A percentile compares a stretch with the other conserved stretches of the same genome.
phyloP scores from a whole-genome alignment of 495 filamentous ascomycete genomes.

The Terfezia boudieri region DNA sequence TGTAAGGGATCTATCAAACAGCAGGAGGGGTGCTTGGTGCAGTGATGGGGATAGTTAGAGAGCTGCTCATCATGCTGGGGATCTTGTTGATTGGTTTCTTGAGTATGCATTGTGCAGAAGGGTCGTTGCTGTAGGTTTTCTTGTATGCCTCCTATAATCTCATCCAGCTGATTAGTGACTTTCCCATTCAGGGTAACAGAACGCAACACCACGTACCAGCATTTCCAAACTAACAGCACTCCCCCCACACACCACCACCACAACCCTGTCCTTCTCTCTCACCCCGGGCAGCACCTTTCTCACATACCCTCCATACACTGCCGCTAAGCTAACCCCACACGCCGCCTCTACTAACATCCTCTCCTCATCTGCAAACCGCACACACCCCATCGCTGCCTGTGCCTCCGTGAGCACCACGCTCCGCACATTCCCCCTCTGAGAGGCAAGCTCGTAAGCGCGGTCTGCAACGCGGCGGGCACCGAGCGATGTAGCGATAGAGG shows the following conservation, averaged over 20 bases:
- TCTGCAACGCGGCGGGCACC: conserved; percentile 53
- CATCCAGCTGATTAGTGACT: too few species aligned
- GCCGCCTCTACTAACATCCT: conserved; percentile 57
- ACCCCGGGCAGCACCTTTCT: conserved; percentile 36
- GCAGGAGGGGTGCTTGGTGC: too few species aligned
- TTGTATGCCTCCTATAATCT: too few species aligned
- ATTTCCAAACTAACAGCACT: neutral
- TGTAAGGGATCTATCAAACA: too few species aligned
- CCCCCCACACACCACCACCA: conserved; percentile 79
- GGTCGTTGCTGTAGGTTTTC: too few species aligned
- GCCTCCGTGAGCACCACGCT: conserved; percentile 53
- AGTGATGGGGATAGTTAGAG: too few species aligned
- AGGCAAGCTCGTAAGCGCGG: conserved; percentile 45
- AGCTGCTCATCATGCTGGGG: too few species aligned
- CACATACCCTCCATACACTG: conserved; percentile 41
- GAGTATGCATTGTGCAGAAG: too few species aligned
- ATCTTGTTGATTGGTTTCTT: too few species aligned
- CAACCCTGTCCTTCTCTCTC: conserved; percentile 42
- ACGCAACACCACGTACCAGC: neutral
- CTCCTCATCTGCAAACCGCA: conserved; percentile 62
- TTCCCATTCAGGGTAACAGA: neutral
- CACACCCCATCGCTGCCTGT: conserved; percentile 56
- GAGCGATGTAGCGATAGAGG: conserved; percentile 55
- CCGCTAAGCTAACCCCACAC: conserved; percentile 56
- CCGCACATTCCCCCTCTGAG: conserved; percentile 27